These are phyloP conservation scores for Alternaria burnsii DNA, from an alignment of 2,329 filamentous ascomycete species.

Conservation along the genomic window DNA sequence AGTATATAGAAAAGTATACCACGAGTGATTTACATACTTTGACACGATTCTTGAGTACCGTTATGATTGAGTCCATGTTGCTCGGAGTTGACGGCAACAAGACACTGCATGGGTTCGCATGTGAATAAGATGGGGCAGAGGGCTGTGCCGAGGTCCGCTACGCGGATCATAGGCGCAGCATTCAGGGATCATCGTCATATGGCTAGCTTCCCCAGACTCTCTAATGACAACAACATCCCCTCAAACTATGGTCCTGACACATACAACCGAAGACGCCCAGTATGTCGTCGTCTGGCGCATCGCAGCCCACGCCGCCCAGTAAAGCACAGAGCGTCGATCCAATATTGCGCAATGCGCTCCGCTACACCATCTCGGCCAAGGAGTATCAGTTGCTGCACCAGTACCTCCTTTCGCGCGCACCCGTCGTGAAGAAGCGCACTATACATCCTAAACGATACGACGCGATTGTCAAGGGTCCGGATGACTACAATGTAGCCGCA, in stretches of 20 bases:
- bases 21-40: background rate
- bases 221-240: constrained; percentile 11
- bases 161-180: background rate
- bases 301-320: constrained; percentile 38
- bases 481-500: constrained; percentile 59
- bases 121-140: constrained; percentile 9
- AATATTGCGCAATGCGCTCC: constrained; percentile 82
- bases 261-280: constrained; percentile 17
- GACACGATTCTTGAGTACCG: background rate
- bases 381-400: constrained; percentile 88
- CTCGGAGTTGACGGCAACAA: background rate
- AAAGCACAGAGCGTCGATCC: constrained; percentile 63
- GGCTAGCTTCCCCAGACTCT: constrained; percentile 25
- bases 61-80: background rate
- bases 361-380: constrained; percentile 82
- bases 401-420: constrained; percentile 78
- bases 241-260: constrained; percentile 27
- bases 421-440: constrained; percentile 64
- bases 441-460: constrained; percentile 62
- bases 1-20: background rate
- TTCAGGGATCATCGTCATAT: constrained; percentile 10
- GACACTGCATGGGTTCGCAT: constrained; percentile 2
- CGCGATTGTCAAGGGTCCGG: constrained; percentile 57
- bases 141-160: constrained; percentile 16
- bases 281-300: constrained; percentile 45